Conservation (phyloP, 306 rosid species). For the Fragaria ananassa region DNA sequence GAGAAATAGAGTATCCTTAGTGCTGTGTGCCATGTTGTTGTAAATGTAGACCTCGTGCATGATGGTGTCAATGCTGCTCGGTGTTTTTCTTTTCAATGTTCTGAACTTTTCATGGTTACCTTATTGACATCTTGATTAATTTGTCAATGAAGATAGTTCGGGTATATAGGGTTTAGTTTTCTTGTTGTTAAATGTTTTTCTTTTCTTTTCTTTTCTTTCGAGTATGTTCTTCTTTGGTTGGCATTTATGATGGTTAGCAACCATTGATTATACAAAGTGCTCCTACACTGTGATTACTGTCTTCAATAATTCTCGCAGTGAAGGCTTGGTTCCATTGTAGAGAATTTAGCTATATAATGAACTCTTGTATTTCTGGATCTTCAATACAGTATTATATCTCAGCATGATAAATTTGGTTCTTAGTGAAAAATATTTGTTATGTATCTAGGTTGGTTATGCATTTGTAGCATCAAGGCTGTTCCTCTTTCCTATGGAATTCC, state of each 20-base stretch:
- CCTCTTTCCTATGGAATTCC: background rate
- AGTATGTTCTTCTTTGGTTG: background rate
- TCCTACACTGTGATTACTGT: background rate
- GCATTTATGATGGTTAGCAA: background rate
- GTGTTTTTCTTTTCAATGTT: background rate
- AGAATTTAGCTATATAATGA: background rate
- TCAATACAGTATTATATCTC: background rate
- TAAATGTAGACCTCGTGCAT: background rate
- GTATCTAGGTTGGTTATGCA: background rate
- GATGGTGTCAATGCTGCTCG: background rate
- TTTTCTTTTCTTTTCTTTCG: too few species aligned
- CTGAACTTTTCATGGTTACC: background rate
- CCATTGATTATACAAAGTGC: background rate
- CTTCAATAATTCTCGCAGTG: background rate
- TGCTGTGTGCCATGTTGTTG: background rate
- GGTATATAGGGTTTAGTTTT: background rate
- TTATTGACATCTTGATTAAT: background rate
- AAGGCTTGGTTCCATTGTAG: background rate
- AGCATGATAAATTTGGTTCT: background rate
- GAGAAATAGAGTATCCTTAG: background rate
- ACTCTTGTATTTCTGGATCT: background rate
- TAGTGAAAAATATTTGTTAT: background rate
- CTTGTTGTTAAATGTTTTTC: background rate
- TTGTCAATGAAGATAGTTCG: background rate
- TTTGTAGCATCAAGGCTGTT: conserved; percentile 7